Percentiles rank a stretch among this genome's conserved stretches.
phyloP scores from a whole-genome alignment of 495 filamentous ascomycete genomes.

The Trichoderma erinaceum region DNA sequence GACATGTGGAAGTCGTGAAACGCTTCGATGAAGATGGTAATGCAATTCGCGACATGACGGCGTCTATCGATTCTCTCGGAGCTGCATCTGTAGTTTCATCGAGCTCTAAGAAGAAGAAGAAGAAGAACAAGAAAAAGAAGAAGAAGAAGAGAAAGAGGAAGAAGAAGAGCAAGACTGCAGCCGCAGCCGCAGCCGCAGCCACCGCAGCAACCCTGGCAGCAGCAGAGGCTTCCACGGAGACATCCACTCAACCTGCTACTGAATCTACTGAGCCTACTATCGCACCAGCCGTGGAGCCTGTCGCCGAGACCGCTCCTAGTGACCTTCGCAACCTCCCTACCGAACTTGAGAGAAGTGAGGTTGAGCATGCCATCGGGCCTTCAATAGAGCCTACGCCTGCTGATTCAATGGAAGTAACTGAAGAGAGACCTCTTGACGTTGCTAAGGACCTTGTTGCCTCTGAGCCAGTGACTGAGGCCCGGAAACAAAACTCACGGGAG shows the following conservation, averaged over 20 bases:
- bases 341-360: neutral
- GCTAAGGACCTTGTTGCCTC: neutral
- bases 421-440: neutral
- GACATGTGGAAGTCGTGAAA: neutral
- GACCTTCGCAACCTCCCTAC: neutral
- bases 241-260: neutral
- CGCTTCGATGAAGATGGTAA: neutral
- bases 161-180: constrained; percentile 18
- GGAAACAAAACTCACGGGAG: neutral
- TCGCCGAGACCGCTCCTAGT: neutral
- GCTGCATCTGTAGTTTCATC: constrained; percentile 5
- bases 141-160: constrained; percentile 29
- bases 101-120: constrained; percentile 21
- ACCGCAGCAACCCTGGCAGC: neutral
- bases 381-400: neutral
- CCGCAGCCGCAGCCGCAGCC: constrained; percentile 11
- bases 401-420: neutral
- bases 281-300: neutral
- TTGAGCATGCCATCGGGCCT: neutral
- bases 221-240: neutral
- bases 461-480: neutral
- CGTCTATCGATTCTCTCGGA: constrained; percentile 13
- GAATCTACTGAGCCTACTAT: neutral
- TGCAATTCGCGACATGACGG: neutral
- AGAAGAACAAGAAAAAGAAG: constrained; percentile 28